These are phyloP conservation scores for Chamaecrista fasciculata DNA, from an alignment of 306 rosid species.

Conservation along the genomic window DNA sequence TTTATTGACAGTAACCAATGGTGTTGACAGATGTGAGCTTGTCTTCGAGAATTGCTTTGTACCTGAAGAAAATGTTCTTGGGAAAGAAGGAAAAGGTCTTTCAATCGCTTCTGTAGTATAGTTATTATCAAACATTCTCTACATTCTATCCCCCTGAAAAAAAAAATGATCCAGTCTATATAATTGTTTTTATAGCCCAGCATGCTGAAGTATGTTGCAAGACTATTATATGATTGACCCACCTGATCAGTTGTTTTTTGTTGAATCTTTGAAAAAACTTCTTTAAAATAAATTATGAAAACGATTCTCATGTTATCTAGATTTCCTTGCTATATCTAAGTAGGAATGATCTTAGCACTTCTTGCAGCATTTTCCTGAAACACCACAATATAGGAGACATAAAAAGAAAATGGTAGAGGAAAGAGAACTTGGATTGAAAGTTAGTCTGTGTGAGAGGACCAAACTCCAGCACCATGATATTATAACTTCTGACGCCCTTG, in stretches of 20 bases:
- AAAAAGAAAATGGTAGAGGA: too few relatives aligned
- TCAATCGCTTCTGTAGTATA: conserved; percentile 21
- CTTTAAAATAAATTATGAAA: neutral
- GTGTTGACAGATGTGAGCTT: conserved; percentile 83
- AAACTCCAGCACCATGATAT: too few relatives aligned
- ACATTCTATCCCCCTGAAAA: too few relatives aligned
- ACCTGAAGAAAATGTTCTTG: conserved; percentile 91
- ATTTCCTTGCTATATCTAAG: neutral
- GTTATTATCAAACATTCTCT: neutral
- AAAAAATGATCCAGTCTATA: neutral
- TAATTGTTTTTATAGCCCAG: neutral
- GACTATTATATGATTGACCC: neutral
- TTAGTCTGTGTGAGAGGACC: too few relatives aligned
- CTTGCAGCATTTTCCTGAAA: conserved; percentile 16
- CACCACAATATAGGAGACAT: too few relatives aligned
- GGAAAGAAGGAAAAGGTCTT: conserved; percentile 91
- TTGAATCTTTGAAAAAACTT: neutral
- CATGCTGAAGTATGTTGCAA: conserved; percentile 8
- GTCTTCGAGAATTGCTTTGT: conserved; percentile 97
- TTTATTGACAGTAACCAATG: conserved; percentile 42
- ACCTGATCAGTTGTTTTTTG: neutral
- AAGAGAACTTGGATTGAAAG: too few relatives aligned
- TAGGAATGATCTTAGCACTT: neutral
- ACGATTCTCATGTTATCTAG: neutral
- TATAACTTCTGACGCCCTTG: too few relatives aligned